These are phyloP conservation scores for Aspergillus costaricaensis DNA, from an alignment of 2,329 filamentous ascomycete species.

Conservation along the genomic window DNA sequence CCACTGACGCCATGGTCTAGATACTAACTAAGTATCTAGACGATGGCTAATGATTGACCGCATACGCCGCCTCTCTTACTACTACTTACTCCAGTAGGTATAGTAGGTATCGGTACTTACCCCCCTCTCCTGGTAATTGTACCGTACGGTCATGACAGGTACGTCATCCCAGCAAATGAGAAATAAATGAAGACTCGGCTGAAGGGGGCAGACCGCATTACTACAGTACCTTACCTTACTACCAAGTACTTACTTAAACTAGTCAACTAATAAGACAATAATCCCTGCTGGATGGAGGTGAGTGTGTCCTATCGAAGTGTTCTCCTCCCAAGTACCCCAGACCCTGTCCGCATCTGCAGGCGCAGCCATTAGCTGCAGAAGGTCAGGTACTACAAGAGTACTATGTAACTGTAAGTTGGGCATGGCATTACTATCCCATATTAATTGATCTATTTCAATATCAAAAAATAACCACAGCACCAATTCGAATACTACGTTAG, in stretches of 20 bases:
- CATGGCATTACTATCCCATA: no score
- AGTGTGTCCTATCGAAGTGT: background rate
- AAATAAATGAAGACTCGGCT: background rate
- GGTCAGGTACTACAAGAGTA: constrained; percentile 1
- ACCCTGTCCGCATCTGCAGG: constrained; percentile 23
- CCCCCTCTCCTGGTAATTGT: background rate
- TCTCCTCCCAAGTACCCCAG: constrained; percentile 14
- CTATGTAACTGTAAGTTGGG: no score
- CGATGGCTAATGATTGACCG: background rate
- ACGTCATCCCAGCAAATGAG: background rate
- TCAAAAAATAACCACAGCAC: no score
- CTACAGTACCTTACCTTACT: no score
- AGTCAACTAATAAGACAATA: background rate
- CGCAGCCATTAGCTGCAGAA: constrained; percentile 18
- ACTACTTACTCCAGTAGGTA: background rate
- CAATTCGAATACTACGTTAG: no score
- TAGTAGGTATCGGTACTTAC: background rate
- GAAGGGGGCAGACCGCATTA: background rate
- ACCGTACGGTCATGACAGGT: background rate
- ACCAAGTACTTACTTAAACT: background rate
- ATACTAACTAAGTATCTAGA: background rate
- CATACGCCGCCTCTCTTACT: background rate
- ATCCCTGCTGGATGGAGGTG: background rate
- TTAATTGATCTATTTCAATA: no score
- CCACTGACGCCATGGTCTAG: background rate